Evolutionary conservation across 2,329 filamentous ascomycete genomes (phyloP), one percentile per base, ranked within the genome.

Genomic region (Aspergillus latus): DNA sequence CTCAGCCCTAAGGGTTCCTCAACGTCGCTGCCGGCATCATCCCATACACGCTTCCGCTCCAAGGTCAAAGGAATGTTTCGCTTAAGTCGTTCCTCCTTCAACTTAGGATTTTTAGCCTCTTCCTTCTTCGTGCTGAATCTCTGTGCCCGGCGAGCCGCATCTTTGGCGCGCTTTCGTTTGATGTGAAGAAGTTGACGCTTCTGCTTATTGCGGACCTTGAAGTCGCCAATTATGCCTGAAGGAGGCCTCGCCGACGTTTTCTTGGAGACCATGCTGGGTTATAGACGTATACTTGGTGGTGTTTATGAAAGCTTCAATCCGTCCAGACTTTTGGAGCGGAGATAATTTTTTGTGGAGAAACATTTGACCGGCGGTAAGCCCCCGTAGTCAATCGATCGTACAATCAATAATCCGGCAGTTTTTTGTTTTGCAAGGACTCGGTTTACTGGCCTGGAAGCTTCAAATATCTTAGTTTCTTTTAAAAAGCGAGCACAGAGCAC

Each of bases 1-100:
- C 73, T 78, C 59, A 76, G 50, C 36, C 77, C 79, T 44, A 81
- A 65, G 26, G 75, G 71, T 47, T 78, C 75, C 39, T 78, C 76
- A 13, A 73, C 73, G 57, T 79, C 78, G 51, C 75, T 75, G 47
- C 86, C 86, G 49, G 84, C 83, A 51, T 92, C 87, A 66, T 97
- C 92, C 90, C 91, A 97, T 32, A 90, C 86, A 71, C 94, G 85
- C 79, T 96, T 96, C 66, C 86, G 84, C 66, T 97, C 92, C 56
- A 96, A 82, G 0, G 91, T 96, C 53, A 84, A 74, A 0, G 94
- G 89, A 43, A 92, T 82, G 76, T 96, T 96, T 63, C 83, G 85
- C 58, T 85, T 86, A 59, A 93, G 79, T 65, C 94, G 84, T 62
- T 88, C 84, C 59, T 84, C 85, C 64, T 86, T 85, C 58, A 96